Conservation (phyloP, 768 basidiomycete species). For the Tulasnella sp. region DNA sequence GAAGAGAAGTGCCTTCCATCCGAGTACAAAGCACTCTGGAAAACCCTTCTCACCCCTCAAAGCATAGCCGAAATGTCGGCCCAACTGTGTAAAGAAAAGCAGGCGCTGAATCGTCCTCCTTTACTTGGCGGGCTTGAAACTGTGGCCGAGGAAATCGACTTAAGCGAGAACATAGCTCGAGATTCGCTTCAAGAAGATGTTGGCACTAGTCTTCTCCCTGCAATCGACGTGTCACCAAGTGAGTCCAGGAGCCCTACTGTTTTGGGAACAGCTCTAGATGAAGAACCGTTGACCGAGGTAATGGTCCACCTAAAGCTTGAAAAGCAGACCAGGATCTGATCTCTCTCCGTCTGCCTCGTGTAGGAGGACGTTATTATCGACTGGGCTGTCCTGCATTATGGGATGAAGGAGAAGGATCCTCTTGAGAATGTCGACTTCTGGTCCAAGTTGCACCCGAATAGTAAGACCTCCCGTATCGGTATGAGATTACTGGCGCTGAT, state of each 20-base stretch:
- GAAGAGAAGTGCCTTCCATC: conserved; percentile 55
- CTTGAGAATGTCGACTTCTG: conserved; percentile 69
- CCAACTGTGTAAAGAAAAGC: background rate
- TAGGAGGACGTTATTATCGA: conserved; percentile 58
- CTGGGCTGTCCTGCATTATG: conserved; percentile 65
- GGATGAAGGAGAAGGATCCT: conserved; percentile 67
- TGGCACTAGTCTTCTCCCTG: background rate
- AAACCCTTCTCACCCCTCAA: conserved; percentile 25
- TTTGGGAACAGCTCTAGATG: conserved; percentile 34
- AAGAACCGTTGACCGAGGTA: conserved; percentile 19
- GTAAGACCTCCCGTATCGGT: conserved; percentile 36
- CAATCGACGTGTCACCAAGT: background rate
- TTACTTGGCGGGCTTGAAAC: background rate
- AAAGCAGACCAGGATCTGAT: background rate
- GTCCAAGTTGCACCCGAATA: conserved; percentile 55
- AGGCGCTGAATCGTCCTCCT: background rate
- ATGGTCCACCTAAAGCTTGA: no score
- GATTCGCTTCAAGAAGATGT: conserved; percentile 9
- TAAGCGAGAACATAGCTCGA: background rate
- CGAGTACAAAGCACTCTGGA: conserved; percentile 32
- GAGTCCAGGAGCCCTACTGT: conserved; percentile 34
- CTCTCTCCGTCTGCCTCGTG: background rate
- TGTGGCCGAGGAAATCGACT: background rate
- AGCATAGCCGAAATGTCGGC: conserved; percentile 21
- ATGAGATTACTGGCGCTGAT: background rate